Evolutionary conservation across 805 yeast species (phyloP).

Genomic region (Saturnispora bothae): DNA sequence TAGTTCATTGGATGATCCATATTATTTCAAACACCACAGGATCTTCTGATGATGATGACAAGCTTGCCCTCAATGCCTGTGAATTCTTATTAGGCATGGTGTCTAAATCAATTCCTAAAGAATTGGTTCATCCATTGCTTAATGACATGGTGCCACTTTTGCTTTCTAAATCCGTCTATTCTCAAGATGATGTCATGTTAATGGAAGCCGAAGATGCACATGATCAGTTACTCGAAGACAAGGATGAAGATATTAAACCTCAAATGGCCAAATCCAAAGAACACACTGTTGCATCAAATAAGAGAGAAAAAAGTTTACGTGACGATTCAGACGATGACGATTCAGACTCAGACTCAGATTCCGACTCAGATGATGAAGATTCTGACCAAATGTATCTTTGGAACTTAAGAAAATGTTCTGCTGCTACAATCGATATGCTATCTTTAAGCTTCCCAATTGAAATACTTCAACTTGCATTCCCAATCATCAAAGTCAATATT

Average conservation of each 20-base stretch:
- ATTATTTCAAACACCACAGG: conserved; percentile 41
- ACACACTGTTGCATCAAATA: conserved; percentile 18
- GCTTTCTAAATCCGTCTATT: conserved; percentile 74
- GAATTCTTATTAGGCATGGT: conserved; percentile 77
- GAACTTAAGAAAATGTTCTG: conserved; percentile 89
- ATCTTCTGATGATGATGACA: conserved; percentile 29
- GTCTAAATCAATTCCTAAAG: conserved; percentile 40
- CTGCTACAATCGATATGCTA: conserved; percentile 80
- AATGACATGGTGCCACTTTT: conserved; percentile 64
- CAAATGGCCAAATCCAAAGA: conserved; percentile 58
- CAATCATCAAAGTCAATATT: conserved; percentile 63
- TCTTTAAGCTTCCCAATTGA: conserved; percentile 58
- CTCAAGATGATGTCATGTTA: conserved; percentile 65
- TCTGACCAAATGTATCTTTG: conserved; percentile 37
- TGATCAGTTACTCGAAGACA: conserved; percentile 74
- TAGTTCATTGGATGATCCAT: conserved; percentile 73
- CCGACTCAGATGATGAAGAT: conserved; percentile 17
- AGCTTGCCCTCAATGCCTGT: conserved; percentile 83
- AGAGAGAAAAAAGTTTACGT: conserved; percentile 13
- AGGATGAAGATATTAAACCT: conserved; percentile 82
- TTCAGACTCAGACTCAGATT: conserved; percentile 8
- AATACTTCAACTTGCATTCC: conserved; percentile 59
- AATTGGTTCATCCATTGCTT: conserved; percentile 47
- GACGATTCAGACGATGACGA: not conserved
- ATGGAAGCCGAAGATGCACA: conserved; percentile 56